Evolutionary conservation across 768 basidiomycete genomes (phyloP).

Genomic region (Clavulina sp.): DNA sequence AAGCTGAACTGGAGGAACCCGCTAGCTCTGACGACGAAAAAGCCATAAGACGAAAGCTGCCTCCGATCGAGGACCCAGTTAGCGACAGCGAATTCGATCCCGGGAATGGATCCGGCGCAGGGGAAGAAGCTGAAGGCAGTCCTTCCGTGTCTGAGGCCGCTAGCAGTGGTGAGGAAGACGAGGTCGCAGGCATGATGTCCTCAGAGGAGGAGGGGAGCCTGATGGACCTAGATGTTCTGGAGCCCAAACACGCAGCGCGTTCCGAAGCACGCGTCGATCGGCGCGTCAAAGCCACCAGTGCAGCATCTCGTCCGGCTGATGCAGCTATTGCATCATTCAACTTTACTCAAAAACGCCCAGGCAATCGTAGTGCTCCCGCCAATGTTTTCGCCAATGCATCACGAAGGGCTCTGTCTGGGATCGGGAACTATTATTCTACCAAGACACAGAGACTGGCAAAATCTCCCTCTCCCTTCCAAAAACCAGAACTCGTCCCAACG

Average conservation of each 20-base stretch:
- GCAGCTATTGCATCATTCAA: neutral
- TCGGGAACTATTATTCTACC: too few species aligned
- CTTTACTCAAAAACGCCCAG: neutral
- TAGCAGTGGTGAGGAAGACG: neutral
- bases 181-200: neutral
- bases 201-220: neutral
- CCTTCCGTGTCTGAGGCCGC: neutral
- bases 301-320: too few species aligned
- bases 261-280: too few species aligned
- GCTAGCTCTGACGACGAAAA: neutral
- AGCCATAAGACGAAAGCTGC: neutral
- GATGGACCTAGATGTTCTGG: too few species aligned
- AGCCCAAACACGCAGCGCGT: too few species aligned
- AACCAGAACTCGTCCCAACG: neutral
- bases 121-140: neutral
- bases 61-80: neutral
- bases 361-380: neutral
- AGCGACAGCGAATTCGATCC: slow-evolving; percentile 4
- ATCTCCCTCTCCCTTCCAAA: neutral
- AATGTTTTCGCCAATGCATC: too few species aligned
- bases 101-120: neutral
- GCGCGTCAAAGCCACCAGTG: too few species aligned
- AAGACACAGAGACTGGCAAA: neutral
- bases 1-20: neutral
- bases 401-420: too few species aligned